phyloP scores from a whole-genome alignment of 2,329 filamentous ascomycete species.

The Helotiales sp. region DNA sequence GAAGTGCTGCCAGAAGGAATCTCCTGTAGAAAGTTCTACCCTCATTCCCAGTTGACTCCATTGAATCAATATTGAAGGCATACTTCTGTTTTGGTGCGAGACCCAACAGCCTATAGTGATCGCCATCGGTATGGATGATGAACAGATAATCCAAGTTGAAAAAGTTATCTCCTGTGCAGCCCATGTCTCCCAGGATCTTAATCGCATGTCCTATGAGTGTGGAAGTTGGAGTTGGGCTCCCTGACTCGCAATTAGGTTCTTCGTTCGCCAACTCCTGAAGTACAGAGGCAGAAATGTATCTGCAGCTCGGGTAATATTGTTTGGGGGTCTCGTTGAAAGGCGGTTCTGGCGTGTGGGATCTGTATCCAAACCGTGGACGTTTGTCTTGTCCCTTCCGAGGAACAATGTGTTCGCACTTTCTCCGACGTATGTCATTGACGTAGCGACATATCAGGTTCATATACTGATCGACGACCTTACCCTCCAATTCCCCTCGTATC shows the following conservation, averaged over 20 bases:
- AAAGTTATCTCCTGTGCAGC: neutral
- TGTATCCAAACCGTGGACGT: neutral
- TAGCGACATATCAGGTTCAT: neutral
- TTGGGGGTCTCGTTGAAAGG: neutral
- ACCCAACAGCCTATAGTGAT: neutral
- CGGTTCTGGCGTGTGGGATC: neutral
- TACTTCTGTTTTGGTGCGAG: neutral
- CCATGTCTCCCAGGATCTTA: neutral
- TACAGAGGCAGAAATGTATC: neutral
- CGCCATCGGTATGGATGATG: neutral
- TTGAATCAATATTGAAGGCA: neutral
- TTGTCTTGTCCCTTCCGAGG: neutral
- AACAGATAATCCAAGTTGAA: neutral
- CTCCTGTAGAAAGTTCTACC: neutral
- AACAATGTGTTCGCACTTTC: neutral
- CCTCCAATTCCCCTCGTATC: neutral
- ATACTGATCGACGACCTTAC: neutral
- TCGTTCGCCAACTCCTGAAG: neutral
- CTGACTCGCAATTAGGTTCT: too few species aligned
- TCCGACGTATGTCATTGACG: neutral
- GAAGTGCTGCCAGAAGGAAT: neutral
- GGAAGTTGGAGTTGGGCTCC: neutral
- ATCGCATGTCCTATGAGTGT: neutral
- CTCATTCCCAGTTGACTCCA: neutral
- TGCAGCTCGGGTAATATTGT: neutral